Percentiles rank a stretch among this genome's conserved stretches.
Conservation (phyloP, 1,284 basidiomycete genomes). For the Austroboletus niveus region DNA sequence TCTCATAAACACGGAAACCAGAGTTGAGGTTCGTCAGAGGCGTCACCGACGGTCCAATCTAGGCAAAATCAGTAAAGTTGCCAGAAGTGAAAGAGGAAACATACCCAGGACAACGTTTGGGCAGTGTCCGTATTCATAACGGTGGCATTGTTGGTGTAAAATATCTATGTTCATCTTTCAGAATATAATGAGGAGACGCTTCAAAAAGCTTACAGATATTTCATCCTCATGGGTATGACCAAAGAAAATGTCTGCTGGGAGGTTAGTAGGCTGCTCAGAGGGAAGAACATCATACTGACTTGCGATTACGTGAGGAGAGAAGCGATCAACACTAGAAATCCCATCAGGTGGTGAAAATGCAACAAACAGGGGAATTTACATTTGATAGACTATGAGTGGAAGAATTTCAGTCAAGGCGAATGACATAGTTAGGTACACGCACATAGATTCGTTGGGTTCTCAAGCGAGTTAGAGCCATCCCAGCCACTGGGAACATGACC, state of each 20-base stretch:
- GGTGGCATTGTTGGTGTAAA: conserved; percentile 74
- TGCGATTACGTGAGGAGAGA: conserved; percentile 76
- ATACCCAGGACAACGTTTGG: conserved; percentile 53
- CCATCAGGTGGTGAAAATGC: not conserved
- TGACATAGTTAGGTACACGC: conserved; percentile 31
- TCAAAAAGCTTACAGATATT: conserved; percentile 49
- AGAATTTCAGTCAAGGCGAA: conserved; percentile 3
- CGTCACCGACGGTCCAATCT: conserved; percentile 71
- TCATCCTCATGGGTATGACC: conserved; percentile 85
- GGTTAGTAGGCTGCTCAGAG: conserved; percentile 3
- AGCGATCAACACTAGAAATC: conserved; percentile 67
- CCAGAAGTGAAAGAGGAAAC: conserved; percentile 7
- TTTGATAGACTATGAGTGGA: conserved; percentile 61
- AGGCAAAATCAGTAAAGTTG: conserved; percentile 8
- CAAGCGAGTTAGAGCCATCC: conserved; percentile 65
- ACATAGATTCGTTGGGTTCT: conserved; percentile 68
- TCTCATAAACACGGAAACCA: conserved; percentile 77
- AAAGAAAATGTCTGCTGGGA: conserved; percentile 62
- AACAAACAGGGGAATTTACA: conserved; percentile 39
- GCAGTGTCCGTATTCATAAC: conserved; percentile 58
- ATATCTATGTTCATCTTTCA: conserved; percentile 48
- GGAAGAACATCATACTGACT: conserved; percentile 42
- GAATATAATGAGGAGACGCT: not conserved
- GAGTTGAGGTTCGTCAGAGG: conserved; percentile 76
- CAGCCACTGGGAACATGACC: conserved; percentile 79